Evolutionary conservation across 106 monocot species (phyloP), one percentile per base, ranked within the genome.

Genomic region (Cymbidium sinense): DNA sequence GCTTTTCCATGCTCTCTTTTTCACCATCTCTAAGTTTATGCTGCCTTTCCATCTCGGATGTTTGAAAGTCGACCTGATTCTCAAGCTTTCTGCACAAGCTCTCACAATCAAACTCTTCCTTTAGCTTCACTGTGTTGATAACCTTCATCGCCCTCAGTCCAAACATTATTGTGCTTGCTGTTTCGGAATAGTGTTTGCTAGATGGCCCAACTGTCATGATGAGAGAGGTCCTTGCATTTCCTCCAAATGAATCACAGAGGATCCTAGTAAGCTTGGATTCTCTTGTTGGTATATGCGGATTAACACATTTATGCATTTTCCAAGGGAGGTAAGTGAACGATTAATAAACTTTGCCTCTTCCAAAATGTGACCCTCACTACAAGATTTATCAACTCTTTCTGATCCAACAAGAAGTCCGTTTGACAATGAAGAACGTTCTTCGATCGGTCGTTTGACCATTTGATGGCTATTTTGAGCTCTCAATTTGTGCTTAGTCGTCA

Each of bases 231-330:
- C n/a, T n/a, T n/a, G n/a, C n/a, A n/a, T n/a, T n/a, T n/a, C n/a
- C 93, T 88, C 93, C 93, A 89, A 94, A 91, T 34, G 93, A 94
- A 82, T 94, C 93, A 75, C 91, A 88, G 50, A 94, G 85, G 65
- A 94, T 70, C 77, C 93, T 83, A 15, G 93, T 94, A 23, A 94
- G 87, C 80, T 94, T 94, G 64, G 93, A 94, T 75, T 91, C 93
- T 79, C 93, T 83, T 76, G 80, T 88, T 75, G 93, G 91, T 80
- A 94, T 87, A 87, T 94, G 88, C 62, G 88, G 80, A 83, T 87
- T 77, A 94, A 85, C 43, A 88, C 93, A 77, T 94, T 91, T 36
- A 94, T 91, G 64, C 93, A 94, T 62, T 94, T 94, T 39, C 93
- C 93, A 36, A 94, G 82, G 55, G 91, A 44, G 91, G 91, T 82